Percentiles rank a stretch among this genome's conserved stretches.
Conservation (phyloP, 768 basidiomycete genomes). For the Mycena floridula region DNA sequence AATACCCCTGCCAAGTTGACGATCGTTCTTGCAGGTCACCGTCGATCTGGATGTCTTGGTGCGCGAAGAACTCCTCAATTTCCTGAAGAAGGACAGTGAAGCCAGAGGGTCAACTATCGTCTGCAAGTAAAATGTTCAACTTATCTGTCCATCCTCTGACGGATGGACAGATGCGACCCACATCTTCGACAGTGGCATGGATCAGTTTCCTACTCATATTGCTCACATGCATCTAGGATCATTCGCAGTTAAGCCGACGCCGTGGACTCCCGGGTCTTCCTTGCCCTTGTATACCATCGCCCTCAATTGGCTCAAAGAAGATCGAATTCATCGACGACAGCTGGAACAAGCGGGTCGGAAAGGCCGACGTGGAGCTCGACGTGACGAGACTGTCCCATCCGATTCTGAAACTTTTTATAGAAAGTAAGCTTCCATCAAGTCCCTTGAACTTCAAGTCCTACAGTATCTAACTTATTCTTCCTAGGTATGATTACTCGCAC, state of each 20-base stretch:
- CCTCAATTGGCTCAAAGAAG: conserved; percentile 82
- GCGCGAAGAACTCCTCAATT: conserved; percentile 81
- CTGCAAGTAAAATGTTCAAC: conserved; percentile 41
- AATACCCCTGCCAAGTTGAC: conserved; percentile 1
- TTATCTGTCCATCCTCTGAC: conserved; percentile 1
- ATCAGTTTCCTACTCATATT: conserved; percentile 89
- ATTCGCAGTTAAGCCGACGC: conserved; percentile 57
- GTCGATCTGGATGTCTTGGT: conserved; percentile 97
- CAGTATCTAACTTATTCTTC: neutral
- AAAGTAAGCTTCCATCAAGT: conserved; percentile 47
- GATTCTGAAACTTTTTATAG: conserved; percentile 84
- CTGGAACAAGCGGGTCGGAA: conserved; percentile 55
- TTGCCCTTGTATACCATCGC: conserved; percentile 63
- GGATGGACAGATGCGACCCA: conserved; percentile 78
- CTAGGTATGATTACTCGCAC: conserved; percentile 45
- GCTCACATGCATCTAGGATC: conserved; percentile 86
- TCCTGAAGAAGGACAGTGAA: conserved; percentile 80
- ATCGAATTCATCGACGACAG: conserved; percentile 58
- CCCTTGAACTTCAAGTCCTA: neutral
- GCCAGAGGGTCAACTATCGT: conserved; percentile 80
- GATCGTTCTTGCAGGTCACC: conserved; percentile 59
- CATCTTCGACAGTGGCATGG: conserved; percentile 92
- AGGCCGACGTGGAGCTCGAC: conserved; percentile 53
- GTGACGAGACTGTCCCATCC: conserved; percentile 51
- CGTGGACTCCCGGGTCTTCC: conserved; percentile 42